Evolutionary conservation across 148 eudicot species (phyloP).

Genomic region (Silene conica): DNA sequence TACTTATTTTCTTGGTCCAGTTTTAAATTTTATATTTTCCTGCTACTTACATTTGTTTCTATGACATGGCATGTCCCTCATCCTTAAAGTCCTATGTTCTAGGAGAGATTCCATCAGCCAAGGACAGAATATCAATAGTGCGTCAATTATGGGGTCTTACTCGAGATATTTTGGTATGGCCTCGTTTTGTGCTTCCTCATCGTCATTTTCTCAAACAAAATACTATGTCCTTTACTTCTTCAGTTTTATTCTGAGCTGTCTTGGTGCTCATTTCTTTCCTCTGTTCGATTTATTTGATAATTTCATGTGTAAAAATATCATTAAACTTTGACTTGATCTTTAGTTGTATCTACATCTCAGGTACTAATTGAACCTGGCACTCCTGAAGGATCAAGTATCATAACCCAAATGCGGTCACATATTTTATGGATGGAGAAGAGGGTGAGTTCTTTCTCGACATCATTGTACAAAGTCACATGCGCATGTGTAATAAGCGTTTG

Average conservation of each 20-base stretch:
- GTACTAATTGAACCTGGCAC: slow-evolving; percentile 96
- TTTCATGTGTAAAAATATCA: not conserved
- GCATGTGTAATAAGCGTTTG: not conserved
- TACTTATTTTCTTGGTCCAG: not conserved
- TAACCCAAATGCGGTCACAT: slow-evolving; percentile 92
- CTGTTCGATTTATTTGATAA: not conserved
- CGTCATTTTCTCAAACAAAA: not conserved
- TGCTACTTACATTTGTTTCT: slow-evolving; percentile 4
- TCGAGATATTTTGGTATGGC: slow-evolving; percentile 67
- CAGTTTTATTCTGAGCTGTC: not conserved
- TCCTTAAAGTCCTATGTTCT: slow-evolving; percentile 83
- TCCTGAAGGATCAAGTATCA: slow-evolving; percentile 83
- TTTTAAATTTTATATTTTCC: not conserved
- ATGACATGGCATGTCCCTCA: not conserved
- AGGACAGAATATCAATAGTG: slow-evolving; percentile 77
- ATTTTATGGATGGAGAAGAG: slow-evolving; percentile 98
- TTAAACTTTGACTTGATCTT: not conserved
- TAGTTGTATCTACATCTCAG: slow-evolving; percentile 27
- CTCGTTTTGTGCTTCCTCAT: slow-evolving; percentile 1
- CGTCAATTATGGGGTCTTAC: slow-evolving; percentile 96
- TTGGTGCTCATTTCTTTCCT: not conserved
- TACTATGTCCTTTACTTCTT: not conserved
- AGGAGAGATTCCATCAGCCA: slow-evolving; percentile 85
- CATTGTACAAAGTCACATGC: not conserved
- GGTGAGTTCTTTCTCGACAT: slow-evolving; percentile 33